These are phyloP conservation scores for Mycena galopus DNA, from an alignment of 768 basidiomycete genomes.

Conservation along the genomic window DNA sequence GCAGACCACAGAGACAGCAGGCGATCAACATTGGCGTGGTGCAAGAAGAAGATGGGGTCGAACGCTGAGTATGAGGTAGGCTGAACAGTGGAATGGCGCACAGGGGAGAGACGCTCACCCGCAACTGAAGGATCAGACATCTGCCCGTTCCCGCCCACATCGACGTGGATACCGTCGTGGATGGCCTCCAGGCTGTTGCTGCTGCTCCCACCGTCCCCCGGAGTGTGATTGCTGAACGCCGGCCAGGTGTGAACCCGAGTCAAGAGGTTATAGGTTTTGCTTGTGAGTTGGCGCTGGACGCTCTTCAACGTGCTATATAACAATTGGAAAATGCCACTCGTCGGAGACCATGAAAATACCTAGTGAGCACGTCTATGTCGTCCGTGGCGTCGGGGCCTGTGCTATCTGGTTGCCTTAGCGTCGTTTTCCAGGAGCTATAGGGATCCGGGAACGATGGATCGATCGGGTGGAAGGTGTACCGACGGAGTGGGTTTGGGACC, in stretches of 20 bases:
- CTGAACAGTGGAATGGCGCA: no score
- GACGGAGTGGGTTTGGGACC: constrained; percentile 50
- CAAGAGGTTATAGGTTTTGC: constrained; percentile 54
- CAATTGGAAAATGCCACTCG: background rate
- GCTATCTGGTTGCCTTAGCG: constrained; percentile 49
- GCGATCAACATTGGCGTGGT: constrained; percentile 67
- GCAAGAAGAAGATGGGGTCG: constrained; percentile 68
- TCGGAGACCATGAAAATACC: constrained; percentile 32
- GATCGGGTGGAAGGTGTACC: constrained; percentile 52
- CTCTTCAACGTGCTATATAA: constrained; percentile 38
- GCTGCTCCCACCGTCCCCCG: constrained; percentile 50
- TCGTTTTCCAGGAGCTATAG: constrained; percentile 46
- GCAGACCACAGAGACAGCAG: constrained; percentile 65
- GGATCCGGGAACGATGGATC: constrained; percentile 46
- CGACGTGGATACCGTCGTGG: constrained; percentile 62
- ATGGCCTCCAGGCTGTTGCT: constrained; percentile 64
- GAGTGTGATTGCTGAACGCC: constrained; percentile 61
- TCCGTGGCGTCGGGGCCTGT: constrained; percentile 43
- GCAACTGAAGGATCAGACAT: constrained; percentile 59
- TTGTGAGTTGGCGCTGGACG: constrained; percentile 43
- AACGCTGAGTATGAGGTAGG: no score
- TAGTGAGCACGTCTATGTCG: constrained; percentile 45
- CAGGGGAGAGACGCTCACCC: constrained; percentile 32
- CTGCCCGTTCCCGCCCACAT: constrained; percentile 57
- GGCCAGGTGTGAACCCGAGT: constrained; percentile 54